These are phyloP conservation scores for Schizochytrium sp. DNA, from an alignment of 108 stramenopile genomes.

Conservation along the genomic window DNA sequence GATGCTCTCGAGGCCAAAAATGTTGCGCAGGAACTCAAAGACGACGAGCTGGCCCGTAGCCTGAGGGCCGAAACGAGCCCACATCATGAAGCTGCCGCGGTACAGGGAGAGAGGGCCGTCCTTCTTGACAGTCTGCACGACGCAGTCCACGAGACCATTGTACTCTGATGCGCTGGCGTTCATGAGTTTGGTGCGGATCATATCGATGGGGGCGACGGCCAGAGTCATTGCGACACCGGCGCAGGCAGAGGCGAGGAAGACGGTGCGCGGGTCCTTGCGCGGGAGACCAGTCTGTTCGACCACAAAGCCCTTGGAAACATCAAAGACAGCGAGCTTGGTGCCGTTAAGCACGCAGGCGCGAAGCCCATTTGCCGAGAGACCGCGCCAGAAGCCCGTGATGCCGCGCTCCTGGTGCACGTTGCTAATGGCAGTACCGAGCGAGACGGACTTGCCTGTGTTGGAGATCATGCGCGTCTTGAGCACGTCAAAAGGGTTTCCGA, in stretches of 20 bases:
- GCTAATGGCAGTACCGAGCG: constrained; percentile 49
- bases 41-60: neutral
- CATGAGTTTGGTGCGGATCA: constrained; percentile 10
- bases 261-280: constrained; percentile 61
- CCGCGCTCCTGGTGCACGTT: constrained; percentile 71
- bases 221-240: constrained; percentile 7
- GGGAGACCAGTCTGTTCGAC: constrained; percentile 56
- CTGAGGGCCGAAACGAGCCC: constrained; percentile 15
- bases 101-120: neutral
- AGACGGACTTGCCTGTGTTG: constrained; percentile 56
- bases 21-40: neutral
- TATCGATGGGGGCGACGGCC: neutral
- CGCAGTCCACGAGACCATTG: constrained; percentile 3
- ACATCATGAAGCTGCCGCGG: neutral
- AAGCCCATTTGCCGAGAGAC: constrained; percentile 68
- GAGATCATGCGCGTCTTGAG: constrained; percentile 78
- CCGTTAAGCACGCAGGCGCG: constrained; percentile 82
- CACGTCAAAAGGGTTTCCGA: constrained; percentile 87
- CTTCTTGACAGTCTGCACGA: neutral
- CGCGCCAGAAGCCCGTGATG: constrained; percentile 78
- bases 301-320: constrained; percentile 72
- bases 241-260: constrained; percentile 14
- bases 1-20: constrained; percentile 22
- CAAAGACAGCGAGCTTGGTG: constrained; percentile 85
- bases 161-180: neutral